Percentiles rank a stretch among this genome's conserved stretches.
Evolutionary conservation across 306 rosid genomes (phyloP).

Genomic region (Luffa aegyptiaca): DNA sequence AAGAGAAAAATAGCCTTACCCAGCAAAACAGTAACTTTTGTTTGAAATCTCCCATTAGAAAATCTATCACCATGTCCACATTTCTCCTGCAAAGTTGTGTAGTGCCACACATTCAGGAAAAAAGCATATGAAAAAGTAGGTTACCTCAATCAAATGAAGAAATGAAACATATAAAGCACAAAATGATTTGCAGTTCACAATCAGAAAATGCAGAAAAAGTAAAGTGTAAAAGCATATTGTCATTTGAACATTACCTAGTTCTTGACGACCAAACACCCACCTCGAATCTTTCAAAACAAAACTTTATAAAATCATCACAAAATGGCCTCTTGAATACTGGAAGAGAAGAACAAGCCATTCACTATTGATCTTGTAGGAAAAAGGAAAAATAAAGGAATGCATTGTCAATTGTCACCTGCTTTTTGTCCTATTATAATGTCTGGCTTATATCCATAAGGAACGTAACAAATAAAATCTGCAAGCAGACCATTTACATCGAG

Average conservation of each 20-base stretch:
- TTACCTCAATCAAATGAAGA: neutral
- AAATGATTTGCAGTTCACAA: neutral
- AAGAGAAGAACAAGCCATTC: slow-evolving; percentile 7
- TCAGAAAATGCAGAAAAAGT: neutral
- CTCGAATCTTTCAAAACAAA: slow-evolving; percentile 74
- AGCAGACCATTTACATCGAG: slow-evolving; percentile 92
- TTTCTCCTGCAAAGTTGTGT: slow-evolving; percentile 39
- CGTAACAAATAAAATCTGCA: slow-evolving; percentile 45
- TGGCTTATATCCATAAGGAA: slow-evolving; percentile 17
- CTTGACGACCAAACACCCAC: slow-evolving; percentile 96
- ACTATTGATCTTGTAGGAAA: slow-evolving; percentile 14
- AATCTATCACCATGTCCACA: slow-evolving; percentile 30
- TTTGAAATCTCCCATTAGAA: slow-evolving; percentile 44
- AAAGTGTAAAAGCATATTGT: slow-evolving; percentile 5
- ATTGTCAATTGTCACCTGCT: slow-evolving; percentile 39
- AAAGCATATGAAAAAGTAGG: neutral
- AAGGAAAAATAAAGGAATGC: neutral
- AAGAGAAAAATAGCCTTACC: slow-evolving; percentile 36
- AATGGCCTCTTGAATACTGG: slow-evolving; percentile 94
- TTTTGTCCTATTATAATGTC: slow-evolving; percentile 28
- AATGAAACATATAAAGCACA: neutral
- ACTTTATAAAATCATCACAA: slow-evolving; percentile 63
- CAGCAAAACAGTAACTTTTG: slow-evolving; percentile 66
- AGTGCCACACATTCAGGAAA: neutral
- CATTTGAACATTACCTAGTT: slow-evolving; percentile 43